phyloP scores from a whole-genome alignment of 2,329 filamentous ascomycete genomes.

The Didymella lethalis region DNA sequence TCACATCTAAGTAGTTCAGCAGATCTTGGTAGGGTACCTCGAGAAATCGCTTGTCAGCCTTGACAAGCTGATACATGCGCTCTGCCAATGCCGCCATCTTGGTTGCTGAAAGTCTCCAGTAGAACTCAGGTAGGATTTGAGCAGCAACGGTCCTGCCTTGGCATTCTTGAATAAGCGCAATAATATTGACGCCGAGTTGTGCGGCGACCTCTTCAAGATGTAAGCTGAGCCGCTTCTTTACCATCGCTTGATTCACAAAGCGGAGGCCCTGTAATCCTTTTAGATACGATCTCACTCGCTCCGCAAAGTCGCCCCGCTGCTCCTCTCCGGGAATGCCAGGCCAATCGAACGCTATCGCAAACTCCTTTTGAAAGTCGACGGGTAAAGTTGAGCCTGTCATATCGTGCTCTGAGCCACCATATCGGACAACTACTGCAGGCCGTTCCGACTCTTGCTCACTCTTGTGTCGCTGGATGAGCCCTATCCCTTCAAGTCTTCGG shows the following conservation, averaged over 20 bases:
- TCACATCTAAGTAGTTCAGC: slow-evolving; percentile 24
- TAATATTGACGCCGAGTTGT: background rate
- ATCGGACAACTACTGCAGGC: slow-evolving; percentile 1
- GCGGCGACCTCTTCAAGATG: background rate
- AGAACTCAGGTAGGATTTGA: slow-evolving; percentile 32
- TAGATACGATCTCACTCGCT: background rate
- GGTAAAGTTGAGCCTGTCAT: background rate
- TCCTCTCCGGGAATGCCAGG: background rate
- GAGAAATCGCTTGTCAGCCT: slow-evolving; percentile 24
- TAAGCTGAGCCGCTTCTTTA: background rate
- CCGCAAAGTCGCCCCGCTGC: background rate
- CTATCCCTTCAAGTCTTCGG: slow-evolving; percentile 18
- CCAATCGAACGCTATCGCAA: background rate
- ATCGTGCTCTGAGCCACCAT: slow-evolving; percentile 8
- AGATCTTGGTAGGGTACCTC: slow-evolving; percentile 21
- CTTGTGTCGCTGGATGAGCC: slow-evolving; percentile 8
- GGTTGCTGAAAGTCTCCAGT: slow-evolving; percentile 29
- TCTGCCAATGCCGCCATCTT: slow-evolving; percentile 26
- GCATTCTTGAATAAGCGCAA: slow-evolving; percentile 1
- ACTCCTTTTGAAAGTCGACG: background rate
- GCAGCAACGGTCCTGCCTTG: background rate
- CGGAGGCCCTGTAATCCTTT: background rate
- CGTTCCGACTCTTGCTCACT: background rate
- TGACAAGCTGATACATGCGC: slow-evolving; percentile 29
- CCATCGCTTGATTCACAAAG: background rate